Evolutionary conservation across 2,329 filamentous ascomycete genomes (phyloP), one percentile per base, ranked within the genome.

Genomic region (Sporothrix schenckii): DNA sequence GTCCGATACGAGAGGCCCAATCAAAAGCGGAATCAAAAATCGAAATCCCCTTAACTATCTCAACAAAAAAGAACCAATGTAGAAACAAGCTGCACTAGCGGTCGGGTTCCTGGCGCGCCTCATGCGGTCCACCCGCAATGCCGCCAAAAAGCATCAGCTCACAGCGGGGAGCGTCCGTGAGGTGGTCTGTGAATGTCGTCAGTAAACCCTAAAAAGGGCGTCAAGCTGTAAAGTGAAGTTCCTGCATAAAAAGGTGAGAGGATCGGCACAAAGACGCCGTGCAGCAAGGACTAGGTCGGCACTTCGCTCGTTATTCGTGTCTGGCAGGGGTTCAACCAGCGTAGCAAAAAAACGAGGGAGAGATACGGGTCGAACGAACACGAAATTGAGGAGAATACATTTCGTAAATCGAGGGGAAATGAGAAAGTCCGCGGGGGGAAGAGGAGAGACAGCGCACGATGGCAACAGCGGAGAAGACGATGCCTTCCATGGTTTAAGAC

Each of bases 101-200:
- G 10, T 52, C 61, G 61, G 61, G 61, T 66, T 66, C 61, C 61
- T 66, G 61, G 61, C 61, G 61, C 61, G 61, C 44, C 61, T 66
- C 61, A 44, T 66, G 61, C 61, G 61, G 61, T 52, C 61, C 47
- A 50, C 24, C 47, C 47, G 61, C 44, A 63, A 63, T 14, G 44
- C 24, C 61, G 44, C 44, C 44, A 39, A 21, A 49, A 27, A 14
- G 60, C 21, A 27, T 16, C 19, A 30, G 56, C 11, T 39, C 30
- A 14, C 34, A 14, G 11, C 21, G 10, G n/a, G 58, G n/a, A 61
- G 24, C n/a, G 39, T 47, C 39, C 58, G 39, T 61, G 58, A 61
- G 58, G 44, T 47, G 39, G 5, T 16, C 11, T 44, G 14, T 16
- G 41, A 44, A 13, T 13, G 11, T 44, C 41, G 13, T 19, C 27